Percentiles rank a stretch among this genome's conserved stretches.
Evolutionary conservation across 306 rosid genomes (phyloP).

Genomic region (Pterocarpus macrocarpus): DNA sequence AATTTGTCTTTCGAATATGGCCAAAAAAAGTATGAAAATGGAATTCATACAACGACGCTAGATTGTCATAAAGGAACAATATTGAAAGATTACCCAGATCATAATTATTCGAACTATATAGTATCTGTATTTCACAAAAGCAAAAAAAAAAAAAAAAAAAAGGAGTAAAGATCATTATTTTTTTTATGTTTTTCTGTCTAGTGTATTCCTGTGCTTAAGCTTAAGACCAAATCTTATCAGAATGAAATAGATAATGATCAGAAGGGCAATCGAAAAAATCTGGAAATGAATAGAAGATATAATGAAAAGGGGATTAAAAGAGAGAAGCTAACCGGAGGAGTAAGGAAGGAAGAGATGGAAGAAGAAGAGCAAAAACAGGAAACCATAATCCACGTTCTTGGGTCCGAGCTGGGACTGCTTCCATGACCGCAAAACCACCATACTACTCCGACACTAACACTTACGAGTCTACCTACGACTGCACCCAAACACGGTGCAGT

Average conservation of each 20-base stretch:
- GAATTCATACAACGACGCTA: neutral
- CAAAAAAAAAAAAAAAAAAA: neutral
- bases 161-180: neutral
- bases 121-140: neutral
- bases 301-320: neutral
- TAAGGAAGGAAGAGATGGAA: slow-evolving; percentile 61
- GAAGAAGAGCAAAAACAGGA: slow-evolving; percentile 61
- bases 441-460: neutral
- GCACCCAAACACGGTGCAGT: slow-evolving; percentile 39
- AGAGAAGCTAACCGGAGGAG: slow-evolving; percentile 56
- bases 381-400: slow-evolving; percentile 54
- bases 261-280: slow-evolving; percentile 2
- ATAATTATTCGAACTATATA: slow-evolving; percentile 1
- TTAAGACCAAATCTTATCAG: neutral
- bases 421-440: slow-evolving; percentile 45
- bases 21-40: neutral
- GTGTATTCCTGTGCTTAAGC: neutral
- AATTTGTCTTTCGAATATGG: neutral
- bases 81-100: slow-evolving; percentile 35
- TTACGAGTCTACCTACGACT: neutral
- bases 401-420: slow-evolving; percentile 41
- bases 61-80: slow-evolving; percentile 8
- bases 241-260: slow-evolving; percentile 1
- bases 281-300: slow-evolving; percentile 22
- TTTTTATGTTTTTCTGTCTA: neutral